phyloP scores from a whole-genome alignment of 139 green algal genomes.

The Edaphochlamys debaryana region DNA sequence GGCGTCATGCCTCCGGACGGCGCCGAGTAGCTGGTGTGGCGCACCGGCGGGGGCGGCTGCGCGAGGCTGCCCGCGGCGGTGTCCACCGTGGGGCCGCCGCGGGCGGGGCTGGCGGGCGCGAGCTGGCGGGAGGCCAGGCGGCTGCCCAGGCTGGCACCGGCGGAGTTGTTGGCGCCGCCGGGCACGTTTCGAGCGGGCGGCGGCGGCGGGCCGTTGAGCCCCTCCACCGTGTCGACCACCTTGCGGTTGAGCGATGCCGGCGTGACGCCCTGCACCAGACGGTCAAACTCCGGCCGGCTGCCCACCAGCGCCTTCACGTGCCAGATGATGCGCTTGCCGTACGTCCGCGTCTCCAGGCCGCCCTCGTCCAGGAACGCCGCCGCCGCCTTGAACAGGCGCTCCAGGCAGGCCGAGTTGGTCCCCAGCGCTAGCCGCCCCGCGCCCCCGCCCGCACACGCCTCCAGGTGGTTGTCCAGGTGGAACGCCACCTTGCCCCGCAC shows the following conservation, averaged over 20 bases:
- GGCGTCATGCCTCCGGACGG: neutral
- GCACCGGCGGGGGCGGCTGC: conserved; percentile 35
- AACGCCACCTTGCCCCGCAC: conserved; percentile 65
- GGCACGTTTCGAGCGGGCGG: conserved; percentile 28
- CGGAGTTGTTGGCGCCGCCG: neutral
- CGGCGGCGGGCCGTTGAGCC: conserved; percentile 55
- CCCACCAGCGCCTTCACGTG: conserved; percentile 48
- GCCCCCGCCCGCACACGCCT: conserved; percentile 14
- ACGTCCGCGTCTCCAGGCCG: conserved; percentile 71
- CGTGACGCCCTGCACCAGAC: conserved; percentile 44
- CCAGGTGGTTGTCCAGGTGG: conserved; percentile 69
- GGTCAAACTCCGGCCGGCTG: conserved; percentile 50
- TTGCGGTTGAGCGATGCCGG: conserved; percentile 49
- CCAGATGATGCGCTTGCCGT: conserved; percentile 84
- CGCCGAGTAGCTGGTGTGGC: conserved; percentile 25
- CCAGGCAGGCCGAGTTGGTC: conserved; percentile 48
- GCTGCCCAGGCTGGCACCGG: neutral
- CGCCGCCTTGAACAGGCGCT: conserved; percentile 62
- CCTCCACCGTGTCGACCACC: conserved; percentile 62
- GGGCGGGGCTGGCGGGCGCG: neutral
- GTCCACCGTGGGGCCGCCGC: neutral
- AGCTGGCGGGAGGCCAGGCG: conserved; percentile 9
- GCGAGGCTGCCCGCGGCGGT: conserved; percentile 15
- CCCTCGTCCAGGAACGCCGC: conserved; percentile 77
- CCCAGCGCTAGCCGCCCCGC: conserved; percentile 2